Base-by-base conservation (phyloP, 495 filamentous ascomycete species). In the Annulohypoxylon bovei region DNA sequence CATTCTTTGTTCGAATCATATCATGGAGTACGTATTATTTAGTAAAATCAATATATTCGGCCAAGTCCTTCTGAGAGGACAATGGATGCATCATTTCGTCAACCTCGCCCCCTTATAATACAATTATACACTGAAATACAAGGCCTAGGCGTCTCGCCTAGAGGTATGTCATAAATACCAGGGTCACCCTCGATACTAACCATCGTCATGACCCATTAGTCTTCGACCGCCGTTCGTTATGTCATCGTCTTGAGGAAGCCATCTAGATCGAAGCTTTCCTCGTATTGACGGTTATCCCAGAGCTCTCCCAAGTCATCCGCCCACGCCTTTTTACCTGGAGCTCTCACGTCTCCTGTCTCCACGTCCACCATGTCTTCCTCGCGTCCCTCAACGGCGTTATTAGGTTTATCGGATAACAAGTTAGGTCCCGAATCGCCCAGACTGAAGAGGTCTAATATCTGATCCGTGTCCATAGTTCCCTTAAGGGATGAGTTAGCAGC, bases 391-490 rank as follows among this genome's bases (percentile, higher is more conserved):
- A 89, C 86, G 32, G 50, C 49, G n/a, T 80, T 77, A 11, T 81
- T 75, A 14, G 79, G 77, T 76, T 91, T 89, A 44, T 90, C 87
- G 1, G 81, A 71, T 65, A 85, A 84, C 37, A 89, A 84, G 16
- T 82, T 88, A 1, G 87, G 82, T 7, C 89, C 92, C 3, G 89
- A 88, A 71, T 96, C 93, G 67, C 93, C 92, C 7, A 98, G 84
- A 76, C 90, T 98, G 83, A 99, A 99, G 52, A 99, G 88, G 76
- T 99, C 95, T 0, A 99, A 88, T 67, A 99, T 94, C 79, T 99
- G 93, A 74, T 97, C 95, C 55, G 95, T 99, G 80, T 98, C 93
- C 95, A 98, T 98, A 1, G 93, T 86, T 16, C 72, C 73, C 75
- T 77, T 54, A 50, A n/a, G 33, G 12, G 16, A 9, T n/a, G 3